Evolutionary conservation across 257 asterid species (phyloP), one percentile per base, ranked within the genome.

Genomic region (Rehmannia glutinosa): DNA sequence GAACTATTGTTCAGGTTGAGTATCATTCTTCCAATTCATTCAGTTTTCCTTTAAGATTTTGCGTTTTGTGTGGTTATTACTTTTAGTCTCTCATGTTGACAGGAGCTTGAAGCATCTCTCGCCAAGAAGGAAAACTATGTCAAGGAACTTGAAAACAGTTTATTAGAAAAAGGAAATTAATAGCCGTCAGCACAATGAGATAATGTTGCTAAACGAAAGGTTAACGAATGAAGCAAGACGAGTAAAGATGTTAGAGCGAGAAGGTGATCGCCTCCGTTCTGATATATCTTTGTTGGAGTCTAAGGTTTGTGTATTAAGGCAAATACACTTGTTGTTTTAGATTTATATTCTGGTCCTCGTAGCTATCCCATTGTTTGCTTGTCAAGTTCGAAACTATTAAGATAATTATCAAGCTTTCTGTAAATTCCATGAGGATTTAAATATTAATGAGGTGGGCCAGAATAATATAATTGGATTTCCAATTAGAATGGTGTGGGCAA

Each of bases 241-340:
- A 79, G 76, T 84, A 62, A 94, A 91, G 84, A 82, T 87, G 86
- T 77, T 91, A 71, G 99, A 94, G 87, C 84, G 99, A 70, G 99
- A 94, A 74, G 73, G 83, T 64, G 99, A 88, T 55, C 88, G 96
- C 53, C 90, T 88, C 54, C 92, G 90, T 63, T 85, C 99, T 8
- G 97, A 88, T 77, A 82, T 94, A 70, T 86, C 99, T 75, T 80
- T 91, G 62, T 82, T 94, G 92, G 99, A 94, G 84, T 81, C 95
- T 77, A 94, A 94, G 99, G 99, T 94, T 81, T 71, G 82, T 81
- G 72, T 69, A 66, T 5, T 28, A 56, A 21, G 33, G 68, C 39
- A 25, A 45, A 61, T 45, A 16, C 36, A 32, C 41, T 64, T 25
- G 58, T n/a, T 46, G 43, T 65, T 25, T 41, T 50, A 25, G 69